Conservation (phyloP, 139 green algal species). For the Pleodorina starrii region DNA sequence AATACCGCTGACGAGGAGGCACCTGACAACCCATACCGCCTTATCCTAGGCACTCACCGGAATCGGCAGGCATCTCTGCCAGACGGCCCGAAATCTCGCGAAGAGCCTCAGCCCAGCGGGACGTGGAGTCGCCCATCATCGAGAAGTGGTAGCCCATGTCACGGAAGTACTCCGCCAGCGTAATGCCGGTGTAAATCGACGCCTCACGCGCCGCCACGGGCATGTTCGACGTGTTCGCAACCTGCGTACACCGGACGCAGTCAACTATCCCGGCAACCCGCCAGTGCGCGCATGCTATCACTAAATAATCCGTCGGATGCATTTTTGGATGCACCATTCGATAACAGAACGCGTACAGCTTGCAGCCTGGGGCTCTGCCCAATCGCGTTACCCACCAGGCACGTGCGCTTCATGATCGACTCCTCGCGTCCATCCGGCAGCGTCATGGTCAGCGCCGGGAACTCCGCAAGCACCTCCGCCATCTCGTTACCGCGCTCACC, state of each 20-base stretch:
- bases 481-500: conserved; percentile 97
- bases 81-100: conserved; percentile 98
- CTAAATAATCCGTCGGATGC: no score
- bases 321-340: no score
- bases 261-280: no score
- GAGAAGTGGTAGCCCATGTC: conserved; percentile 97
- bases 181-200: conserved; percentile 99
- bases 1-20: no score
- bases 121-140: conserved; percentile 99
- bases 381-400: conserved; percentile 86
- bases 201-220: conserved; percentile 98
- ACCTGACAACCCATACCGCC: no score
- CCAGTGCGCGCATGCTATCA: no score
- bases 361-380: no score
- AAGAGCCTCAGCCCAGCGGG: conserved; percentile 98
- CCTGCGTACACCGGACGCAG: conserved; percentile 63
- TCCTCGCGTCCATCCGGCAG: conserved; percentile 97
- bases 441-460: conserved; percentile 98
- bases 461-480: conserved; percentile 93
- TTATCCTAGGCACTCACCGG: conserved; percentile 68
- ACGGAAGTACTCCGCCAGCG: conserved; percentile 99
- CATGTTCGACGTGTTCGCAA: conserved; percentile 99
- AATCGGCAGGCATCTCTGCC: conserved; percentile 99
- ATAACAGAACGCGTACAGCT: no score
- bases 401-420: conserved; percentile 99